Evolutionary conservation across 2,329 filamentous ascomycete species (phyloP).

Genomic region (Sporothrix mexicana): DNA sequence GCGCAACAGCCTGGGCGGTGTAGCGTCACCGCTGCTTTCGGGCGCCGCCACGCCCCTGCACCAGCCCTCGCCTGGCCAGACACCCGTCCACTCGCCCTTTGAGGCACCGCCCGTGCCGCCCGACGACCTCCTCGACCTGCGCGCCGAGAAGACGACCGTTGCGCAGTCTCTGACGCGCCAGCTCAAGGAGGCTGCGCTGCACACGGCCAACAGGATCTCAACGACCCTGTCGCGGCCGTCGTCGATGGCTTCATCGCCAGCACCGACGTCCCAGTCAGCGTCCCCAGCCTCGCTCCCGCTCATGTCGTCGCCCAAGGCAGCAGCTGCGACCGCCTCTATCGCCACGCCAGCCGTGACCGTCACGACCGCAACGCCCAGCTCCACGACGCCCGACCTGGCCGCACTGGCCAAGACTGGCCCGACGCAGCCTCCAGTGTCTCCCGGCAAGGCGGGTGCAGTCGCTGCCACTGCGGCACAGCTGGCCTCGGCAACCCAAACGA

Average conservation of each 20-base stretch:
- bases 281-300: conserved; percentile 21
- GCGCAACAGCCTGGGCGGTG: conserved; percentile 59
- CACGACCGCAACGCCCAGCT: conserved; percentile 31
- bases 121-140: conserved; percentile 9
- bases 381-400: neutral
- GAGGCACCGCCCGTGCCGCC: conserved; percentile 59
- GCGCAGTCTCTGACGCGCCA: conserved; percentile 60
- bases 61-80: conserved; percentile 79
- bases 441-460: neutral
- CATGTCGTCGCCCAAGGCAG: conserved; percentile 41
- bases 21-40: conserved; percentile 67
- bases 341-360: neutral
- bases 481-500: neutral
- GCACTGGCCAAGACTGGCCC: conserved; percentile 10
- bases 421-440: neutral
- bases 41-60: conserved; percentile 73
- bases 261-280: neutral
- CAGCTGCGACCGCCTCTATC: conserved; percentile 30
- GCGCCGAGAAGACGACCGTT: conserved; percentile 50
- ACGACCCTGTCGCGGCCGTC: conserved; percentile 40
- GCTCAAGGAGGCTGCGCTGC: conserved; percentile 62
- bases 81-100: conserved; percentile 61
- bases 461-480: neutral
- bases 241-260: neutral
- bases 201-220: conserved; percentile 59